Base-by-base conservation (phyloP, 192 early-diverging fungal genomes). In the Gigaspora rosea region DNA sequence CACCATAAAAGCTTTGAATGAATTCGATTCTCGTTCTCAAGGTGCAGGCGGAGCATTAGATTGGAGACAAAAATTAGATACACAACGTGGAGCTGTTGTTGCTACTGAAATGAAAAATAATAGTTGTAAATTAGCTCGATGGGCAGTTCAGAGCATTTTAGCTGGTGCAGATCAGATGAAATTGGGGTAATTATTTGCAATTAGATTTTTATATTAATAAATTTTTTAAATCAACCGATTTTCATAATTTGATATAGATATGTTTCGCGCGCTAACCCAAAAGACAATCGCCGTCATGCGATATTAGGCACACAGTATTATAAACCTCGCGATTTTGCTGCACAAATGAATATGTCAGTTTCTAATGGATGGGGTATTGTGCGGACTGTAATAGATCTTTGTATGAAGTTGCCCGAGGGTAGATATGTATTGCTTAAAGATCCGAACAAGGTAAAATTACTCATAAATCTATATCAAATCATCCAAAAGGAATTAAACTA, bases 41-140 rank as follows among this genome's bases (percentile, higher is more conserved):
- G 95, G 95, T 52, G 87, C 90, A 62, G 95, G 94, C 51, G 92
- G 92, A 63, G 93, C 94, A 10, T 90, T 96, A 35, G 93, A 97
- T 83, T 99, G 97, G 97, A 89, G 95, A 78, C 85, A 94, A 82
- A 96, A 94, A 81, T 87, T 99, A 41, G 97, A 99, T 84, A 85
- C 93, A 36, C 94, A 96, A 82, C 91, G 97, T 74, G 97, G 95
- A 77, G 97, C 96, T 58, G 94, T 98, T 35, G 94, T 98, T 72
- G 96, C 96, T 1, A 95, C 94, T 36, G 97, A 98, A 80, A 95
- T 97, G 89, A 96, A 94, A 86, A 99, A 98, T 87, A 98, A 99
- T 89, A 89, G 90, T 74, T 92, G 92, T 85, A 97, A 97, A 81
- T 87, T 99, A 41, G 91, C 95, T 32, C 89, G 94, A 70, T 99